These are phyloP conservation scores for Apiotrichum gamsii DNA, from an alignment of 1,284 basidiomycete species.

Conservation along the genomic window DNA sequence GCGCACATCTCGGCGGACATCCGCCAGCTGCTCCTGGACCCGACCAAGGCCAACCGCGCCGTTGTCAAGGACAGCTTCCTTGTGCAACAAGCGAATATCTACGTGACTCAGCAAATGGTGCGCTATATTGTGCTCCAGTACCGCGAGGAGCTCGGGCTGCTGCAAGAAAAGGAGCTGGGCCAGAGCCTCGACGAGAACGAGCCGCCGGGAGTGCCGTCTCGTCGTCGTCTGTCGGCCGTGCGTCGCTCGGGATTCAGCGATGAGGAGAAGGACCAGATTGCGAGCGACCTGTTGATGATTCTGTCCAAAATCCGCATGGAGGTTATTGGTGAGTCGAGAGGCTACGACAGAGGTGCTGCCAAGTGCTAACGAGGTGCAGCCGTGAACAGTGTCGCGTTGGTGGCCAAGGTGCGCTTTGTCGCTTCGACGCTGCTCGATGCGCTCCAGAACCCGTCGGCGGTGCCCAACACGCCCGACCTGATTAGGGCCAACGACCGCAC, in stretches of 20 bases:
- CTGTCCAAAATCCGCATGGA: conserved; percentile 84
- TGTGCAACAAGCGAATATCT: conserved; percentile 81
- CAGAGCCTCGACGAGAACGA: conserved; percentile 1
- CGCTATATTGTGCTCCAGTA: conserved; percentile 84
- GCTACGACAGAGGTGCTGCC: background rate
- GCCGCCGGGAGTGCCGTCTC: conserved; percentile 53
- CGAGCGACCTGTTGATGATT: conserved; percentile 64
- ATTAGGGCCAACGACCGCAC: conserved; percentile 50
- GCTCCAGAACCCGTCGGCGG: conserved; percentile 59
- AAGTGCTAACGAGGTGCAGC: conserved; percentile 32
- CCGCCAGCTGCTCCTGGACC: conserved; percentile 80
- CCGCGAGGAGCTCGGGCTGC: conserved; percentile 61
- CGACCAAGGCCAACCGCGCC: conserved; percentile 64
- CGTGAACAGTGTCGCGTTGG: conserved; percentile 65
- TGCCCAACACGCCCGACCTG: background rate
- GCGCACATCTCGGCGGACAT: conserved; percentile 63
- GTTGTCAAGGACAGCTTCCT: conserved; percentile 78
- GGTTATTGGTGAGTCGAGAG: conserved; percentile 59
- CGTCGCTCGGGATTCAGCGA: conserved; percentile 20
- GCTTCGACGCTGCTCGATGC: conserved; percentile 78
- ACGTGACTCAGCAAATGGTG: conserved; percentile 86
- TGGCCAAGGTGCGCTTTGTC: conserved; percentile 82
- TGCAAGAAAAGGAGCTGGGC: conserved; percentile 48
- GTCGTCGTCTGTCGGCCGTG: conserved; percentile 40
- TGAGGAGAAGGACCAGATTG: conserved; percentile 29